These are phyloP conservation scores for Bertia moriformis DNA, from an alignment of 2,329 filamentous ascomycete genomes.

Conservation along the genomic window DNA sequence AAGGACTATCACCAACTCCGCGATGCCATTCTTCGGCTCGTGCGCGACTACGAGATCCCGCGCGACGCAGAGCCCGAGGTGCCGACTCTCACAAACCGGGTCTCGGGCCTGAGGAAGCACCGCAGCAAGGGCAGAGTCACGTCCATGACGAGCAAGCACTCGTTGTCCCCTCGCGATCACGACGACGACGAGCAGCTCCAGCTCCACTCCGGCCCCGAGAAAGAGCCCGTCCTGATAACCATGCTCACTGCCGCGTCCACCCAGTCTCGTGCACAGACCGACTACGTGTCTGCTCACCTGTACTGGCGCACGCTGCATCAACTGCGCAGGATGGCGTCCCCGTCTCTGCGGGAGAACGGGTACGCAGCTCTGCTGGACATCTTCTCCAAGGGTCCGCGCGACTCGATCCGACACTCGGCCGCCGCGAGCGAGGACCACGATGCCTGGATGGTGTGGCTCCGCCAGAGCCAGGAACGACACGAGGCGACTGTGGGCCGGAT, in stretches of 20 bases:
- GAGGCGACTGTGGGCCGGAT: slow-evolving; percentile 61
- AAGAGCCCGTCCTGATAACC: slow-evolving; percentile 40
- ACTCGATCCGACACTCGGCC: slow-evolving; percentile 54
- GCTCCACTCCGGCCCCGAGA: slow-evolving; percentile 21
- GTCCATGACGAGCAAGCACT: slow-evolving; percentile 40
- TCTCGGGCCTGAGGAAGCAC: slow-evolving; percentile 44
- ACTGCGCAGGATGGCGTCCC: slow-evolving; percentile 45
- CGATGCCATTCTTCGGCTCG: slow-evolving; percentile 65
- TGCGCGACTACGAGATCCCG: slow-evolving; percentile 70
- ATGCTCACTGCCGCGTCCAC: slow-evolving; percentile 67
- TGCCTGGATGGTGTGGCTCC: slow-evolving; percentile 70
- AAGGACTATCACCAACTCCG: slow-evolving; percentile 72
- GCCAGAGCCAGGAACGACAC: slow-evolving; percentile 66
- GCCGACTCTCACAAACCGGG: slow-evolving; percentile 62
- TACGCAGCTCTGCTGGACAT: slow-evolving; percentile 61
- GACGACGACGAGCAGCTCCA: slow-evolving; percentile 10
- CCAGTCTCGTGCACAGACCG: slow-evolving; percentile 63
- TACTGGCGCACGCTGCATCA: slow-evolving; percentile 75
- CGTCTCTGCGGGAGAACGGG: slow-evolving; percentile 49
- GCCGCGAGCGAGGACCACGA: slow-evolving; percentile 66
- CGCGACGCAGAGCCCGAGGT: no score
- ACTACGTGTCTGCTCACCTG: slow-evolving; percentile 70
- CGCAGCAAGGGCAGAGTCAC: slow-evolving; percentile 41
- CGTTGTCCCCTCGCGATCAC: slow-evolving; percentile 28
- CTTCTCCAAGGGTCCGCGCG: slow-evolving; percentile 56